These are phyloP conservation scores for Beauveria asiatica DNA, from an alignment of 2,329 filamentous ascomycete genomes.

Conservation along the genomic window DNA sequence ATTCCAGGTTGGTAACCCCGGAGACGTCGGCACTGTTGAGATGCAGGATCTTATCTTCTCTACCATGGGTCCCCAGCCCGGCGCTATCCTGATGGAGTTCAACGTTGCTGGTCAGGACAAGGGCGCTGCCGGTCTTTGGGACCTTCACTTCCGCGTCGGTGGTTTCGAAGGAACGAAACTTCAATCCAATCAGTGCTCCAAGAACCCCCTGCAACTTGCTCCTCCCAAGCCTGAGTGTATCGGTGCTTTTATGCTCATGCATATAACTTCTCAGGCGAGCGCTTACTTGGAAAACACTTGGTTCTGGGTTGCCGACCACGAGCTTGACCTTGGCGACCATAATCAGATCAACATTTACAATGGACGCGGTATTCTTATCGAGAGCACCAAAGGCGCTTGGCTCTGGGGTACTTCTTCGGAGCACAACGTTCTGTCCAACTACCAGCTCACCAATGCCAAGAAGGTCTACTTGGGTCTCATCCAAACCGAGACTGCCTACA, in stretches of 20 bases:
- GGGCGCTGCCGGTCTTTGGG: constrained; percentile 78
- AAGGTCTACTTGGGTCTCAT: constrained; percentile 77
- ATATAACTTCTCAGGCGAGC: constrained; percentile 53
- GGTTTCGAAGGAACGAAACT: constrained; percentile 77
- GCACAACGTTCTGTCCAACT: constrained; percentile 68
- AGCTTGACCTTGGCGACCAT: constrained; percentile 66
- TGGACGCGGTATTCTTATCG: constrained; percentile 73
- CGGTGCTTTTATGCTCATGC: constrained; percentile 63
- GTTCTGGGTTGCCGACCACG: constrained; percentile 88
- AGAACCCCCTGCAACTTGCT: constrained; percentile 59
- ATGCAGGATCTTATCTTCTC: constrained; percentile 82
- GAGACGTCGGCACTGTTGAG: constrained; percentile 73
- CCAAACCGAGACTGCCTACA: constrained; percentile 85
- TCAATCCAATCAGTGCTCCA: constrained; percentile 70
- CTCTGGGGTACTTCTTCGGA: constrained; percentile 67
- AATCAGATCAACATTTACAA: constrained; percentile 83
- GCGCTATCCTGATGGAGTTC: constrained; percentile 87
- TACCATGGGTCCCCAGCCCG: constrained; percentile 73
- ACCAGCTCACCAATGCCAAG: constrained; percentile 68
- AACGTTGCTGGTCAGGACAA: constrained; percentile 63
- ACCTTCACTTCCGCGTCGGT: constrained; percentile 90
- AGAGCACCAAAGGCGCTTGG: constrained; percentile 69
- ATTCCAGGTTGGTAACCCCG: constrained; percentile 71
- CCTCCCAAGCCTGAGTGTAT: constrained; percentile 58
- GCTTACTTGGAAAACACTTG: constrained; percentile 83